Base-by-base conservation (phyloP, 1,139 yeast species). In the Ogataea hybrid region DNA sequence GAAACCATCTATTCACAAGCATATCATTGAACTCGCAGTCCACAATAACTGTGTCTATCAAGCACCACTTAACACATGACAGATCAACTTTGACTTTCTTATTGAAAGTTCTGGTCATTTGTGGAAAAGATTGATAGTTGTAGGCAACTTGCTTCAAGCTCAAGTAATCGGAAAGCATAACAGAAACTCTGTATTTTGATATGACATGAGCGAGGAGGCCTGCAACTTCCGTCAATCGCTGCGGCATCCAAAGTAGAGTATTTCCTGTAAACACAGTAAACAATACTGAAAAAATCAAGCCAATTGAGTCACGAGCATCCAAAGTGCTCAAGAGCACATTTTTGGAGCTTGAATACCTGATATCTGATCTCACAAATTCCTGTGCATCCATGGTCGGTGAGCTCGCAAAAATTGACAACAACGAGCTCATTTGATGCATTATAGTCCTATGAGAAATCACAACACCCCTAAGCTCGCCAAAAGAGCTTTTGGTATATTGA, bases 21-120 rank as follows among this genome's bases (percentile, higher is more conserved):
- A 92, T 81, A 54, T 88, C 95, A 56, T 89, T 81, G 53, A 92
- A 92, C 53, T 92, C 98, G 3, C 96, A 88, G 61, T 94, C 98
- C 4, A 90, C 89, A 0, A 95, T 86, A n/a, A 85, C 72, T 0
- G 97, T 87, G 54, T 89, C 89, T 8, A 94, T 89, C 32, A 92
- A 67, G 32, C 96, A 95, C 92, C 96, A 89, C 51, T 81, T 80
- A 5, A 92, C 81, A 20, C 86, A 75, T 0, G 92, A 79, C 35
- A 92, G 73, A 56, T 90, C 92, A 3, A 90, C 94, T 43, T 79
- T 75, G 44, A 78, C 79, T 38, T 87, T 86, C 53, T 87, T 88
- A 33, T 84, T 81, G 56, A 71, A 88, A 46, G 85, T 83, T 44
- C 95, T 71, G 1, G 97, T 88, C 33, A 83, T 73, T 57, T 84